These are phyloP conservation scores for Lobosporangium transversale DNA, from an alignment of 192 early-diverging fungal species.

Conservation along the genomic window DNA sequence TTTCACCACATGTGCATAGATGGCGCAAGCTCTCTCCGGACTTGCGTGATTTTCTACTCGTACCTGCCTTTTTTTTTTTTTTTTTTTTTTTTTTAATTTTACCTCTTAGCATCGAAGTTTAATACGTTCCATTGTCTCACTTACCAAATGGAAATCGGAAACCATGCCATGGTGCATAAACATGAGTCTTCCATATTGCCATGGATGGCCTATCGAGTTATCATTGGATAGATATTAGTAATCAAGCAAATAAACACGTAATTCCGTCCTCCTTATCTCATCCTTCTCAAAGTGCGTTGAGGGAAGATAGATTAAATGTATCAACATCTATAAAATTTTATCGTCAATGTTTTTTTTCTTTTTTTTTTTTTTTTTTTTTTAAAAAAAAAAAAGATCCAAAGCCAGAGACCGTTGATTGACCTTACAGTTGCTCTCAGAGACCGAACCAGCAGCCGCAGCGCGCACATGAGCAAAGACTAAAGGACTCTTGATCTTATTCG, in stretches of 20 bases:
- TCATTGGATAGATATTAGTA: neutral
- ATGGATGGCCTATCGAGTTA: slow-evolving; percentile 61
- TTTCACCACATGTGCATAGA: slow-evolving; percentile 28
- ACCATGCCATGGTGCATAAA: slow-evolving; percentile 87
- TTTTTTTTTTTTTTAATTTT: neutral
- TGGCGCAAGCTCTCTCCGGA: slow-evolving; percentile 25
- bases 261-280: no score
- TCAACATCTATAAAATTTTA: no score
- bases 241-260: neutral
- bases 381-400: slow-evolving; percentile 1
- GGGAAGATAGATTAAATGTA: neutral
- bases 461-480: slow-evolving; percentile 85
- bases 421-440: slow-evolving; percentile 80
- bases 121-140: neutral
- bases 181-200: slow-evolving; percentile 78
- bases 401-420: no score
- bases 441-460: slow-evolving; percentile 77
- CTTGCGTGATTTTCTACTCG: slow-evolving; percentile 36
- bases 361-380: no score
- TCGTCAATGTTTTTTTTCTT: no score
- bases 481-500: slow-evolving; percentile 78
- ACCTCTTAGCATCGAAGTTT: neutral
- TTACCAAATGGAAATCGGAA: slow-evolving; percentile 69
- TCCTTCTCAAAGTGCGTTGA: no score
- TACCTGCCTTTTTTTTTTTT: neutral